Evolutionary conservation across 208 protist species (phyloP).

Genomic region (Trypanosoma grayi): DNA sequence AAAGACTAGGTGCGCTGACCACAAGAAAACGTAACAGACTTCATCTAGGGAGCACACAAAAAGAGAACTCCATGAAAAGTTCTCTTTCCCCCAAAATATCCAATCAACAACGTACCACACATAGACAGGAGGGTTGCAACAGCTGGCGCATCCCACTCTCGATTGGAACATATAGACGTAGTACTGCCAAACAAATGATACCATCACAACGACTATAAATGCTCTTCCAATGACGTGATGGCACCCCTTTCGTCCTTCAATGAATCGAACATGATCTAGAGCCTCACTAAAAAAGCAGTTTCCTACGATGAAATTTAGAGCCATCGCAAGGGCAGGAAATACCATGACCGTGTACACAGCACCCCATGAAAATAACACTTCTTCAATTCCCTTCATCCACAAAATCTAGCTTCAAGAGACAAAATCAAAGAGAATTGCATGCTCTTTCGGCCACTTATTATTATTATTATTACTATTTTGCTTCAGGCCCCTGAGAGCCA

Average conservation of each 20-base stretch:
- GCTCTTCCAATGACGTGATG: slow-evolving; percentile 30
- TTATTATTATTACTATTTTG: too few species aligned
- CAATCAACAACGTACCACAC: neutral
- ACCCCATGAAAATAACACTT: slow-evolving; percentile 47
- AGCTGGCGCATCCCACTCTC: neutral
- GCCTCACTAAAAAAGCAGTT: slow-evolving; percentile 57
- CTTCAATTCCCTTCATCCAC: slow-evolving; percentile 17
- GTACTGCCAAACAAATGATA: slow-evolving; percentile 63
- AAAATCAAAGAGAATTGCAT: too few species aligned
- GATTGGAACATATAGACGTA: slow-evolving; percentile 46
- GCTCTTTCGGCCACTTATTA: too few species aligned
- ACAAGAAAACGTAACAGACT: slow-evolving; percentile 27
- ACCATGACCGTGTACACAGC: slow-evolving; percentile 49
- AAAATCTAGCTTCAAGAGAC: too few species aligned
- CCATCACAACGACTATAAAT: slow-evolving; percentile 30
- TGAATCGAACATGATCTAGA: slow-evolving; percentile 31
- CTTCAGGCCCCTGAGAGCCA: slow-evolving; percentile 7
- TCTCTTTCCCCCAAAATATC: neutral
- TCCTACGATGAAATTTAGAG: slow-evolving; percentile 62
- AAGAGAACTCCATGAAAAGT: neutral
- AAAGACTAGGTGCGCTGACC: slow-evolving; percentile 26
- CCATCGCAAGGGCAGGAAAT: slow-evolving; percentile 49
- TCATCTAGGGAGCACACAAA: slow-evolving; percentile 22
- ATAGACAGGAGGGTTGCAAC: slow-evolving; percentile 17
- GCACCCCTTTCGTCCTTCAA: slow-evolving; percentile 9